These are phyloP conservation scores for Alternaria dauci DNA, from an alignment of 2,329 filamentous ascomycete genomes.

Conservation along the genomic window DNA sequence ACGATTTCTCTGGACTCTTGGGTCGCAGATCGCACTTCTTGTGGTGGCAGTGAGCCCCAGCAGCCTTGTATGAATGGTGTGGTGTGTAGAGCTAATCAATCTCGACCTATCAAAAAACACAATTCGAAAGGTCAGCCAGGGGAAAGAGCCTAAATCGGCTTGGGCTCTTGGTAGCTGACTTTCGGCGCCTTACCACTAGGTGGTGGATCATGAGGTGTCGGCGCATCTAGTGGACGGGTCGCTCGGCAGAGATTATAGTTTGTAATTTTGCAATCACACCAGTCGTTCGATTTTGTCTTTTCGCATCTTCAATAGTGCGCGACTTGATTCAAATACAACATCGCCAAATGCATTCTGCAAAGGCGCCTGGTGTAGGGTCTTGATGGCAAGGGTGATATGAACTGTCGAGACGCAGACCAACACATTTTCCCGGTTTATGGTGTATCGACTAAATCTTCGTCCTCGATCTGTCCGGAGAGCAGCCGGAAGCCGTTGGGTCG, in stretches of 20 bases:
- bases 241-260: neutral
- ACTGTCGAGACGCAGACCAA: neutral
- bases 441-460: constrained; percentile 5
- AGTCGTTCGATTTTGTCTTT: neutral
- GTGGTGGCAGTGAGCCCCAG: constrained; percentile 1
- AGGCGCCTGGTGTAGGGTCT: neutral
- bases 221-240: constrained; percentile 14
- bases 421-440: neutral
- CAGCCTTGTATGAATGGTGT: constrained; percentile 9
- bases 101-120: constrained; percentile 14
- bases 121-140: constrained; percentile 15
- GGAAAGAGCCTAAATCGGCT: constrained; percentile 13
- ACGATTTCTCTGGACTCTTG: constrained; percentile 6
- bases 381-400: neutral
- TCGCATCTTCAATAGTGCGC: neutral
- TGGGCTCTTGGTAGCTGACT: constrained; percentile 8
- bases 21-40: constrained; percentile 19
- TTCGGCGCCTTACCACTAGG: constrained; percentile 14
- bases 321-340: neutral
- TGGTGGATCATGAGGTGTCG: constrained; percentile 17
- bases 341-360: neutral
- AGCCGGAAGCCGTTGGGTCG: constrained; percentile 18
- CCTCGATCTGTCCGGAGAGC: constrained; percentile 8
- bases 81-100: neutral
- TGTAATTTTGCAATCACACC: neutral